Percentiles rank a stretch among this genome's conserved stretches.
These are phyloP conservation scores for Phytophthora tubulina DNA, from an alignment of 352 stramenopile species.

Conservation along the genomic window DNA sequence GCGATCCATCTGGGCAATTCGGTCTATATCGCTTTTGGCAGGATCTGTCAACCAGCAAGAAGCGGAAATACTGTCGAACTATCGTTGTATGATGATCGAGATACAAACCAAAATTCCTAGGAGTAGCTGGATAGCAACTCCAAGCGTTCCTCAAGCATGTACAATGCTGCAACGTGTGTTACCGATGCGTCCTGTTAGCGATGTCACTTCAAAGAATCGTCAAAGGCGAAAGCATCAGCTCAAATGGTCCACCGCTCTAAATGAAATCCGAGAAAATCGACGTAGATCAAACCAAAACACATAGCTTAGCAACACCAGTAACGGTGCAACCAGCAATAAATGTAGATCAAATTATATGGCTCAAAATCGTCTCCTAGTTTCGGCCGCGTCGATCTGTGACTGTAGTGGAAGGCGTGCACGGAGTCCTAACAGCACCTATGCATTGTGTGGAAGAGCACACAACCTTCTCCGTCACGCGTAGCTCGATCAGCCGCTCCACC, in stretches of 20 bases:
- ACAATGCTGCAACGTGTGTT: background rate
- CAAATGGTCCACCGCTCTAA: conserved; percentile 7
- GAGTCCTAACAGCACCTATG: no score
- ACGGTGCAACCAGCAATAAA: background rate
- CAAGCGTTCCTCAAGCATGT: background rate
- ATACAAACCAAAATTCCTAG: conserved; percentile 9
- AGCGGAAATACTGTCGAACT: background rate
- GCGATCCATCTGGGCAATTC: background rate
- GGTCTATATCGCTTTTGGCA: background rate
- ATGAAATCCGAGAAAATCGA: conserved; percentile 5
- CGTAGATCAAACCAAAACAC: background rate
- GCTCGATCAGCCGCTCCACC: no score
- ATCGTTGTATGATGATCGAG: background rate
- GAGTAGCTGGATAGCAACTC: background rate
- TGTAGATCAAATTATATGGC: background rate
- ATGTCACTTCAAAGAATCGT: background rate
- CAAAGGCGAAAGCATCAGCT: conserved; percentile 9
- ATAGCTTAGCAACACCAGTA: background rate
- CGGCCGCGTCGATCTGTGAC: no score
- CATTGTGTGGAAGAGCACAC: no score
- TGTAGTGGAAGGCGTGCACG: no score
- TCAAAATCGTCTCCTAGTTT: no score
- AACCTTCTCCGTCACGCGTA: no score
- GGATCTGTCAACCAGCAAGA: background rate
- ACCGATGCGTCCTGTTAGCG: background rate